Base-by-base conservation (phyloP, 208 protist genomes). In the Naegleria lovaniensis region DNA sequence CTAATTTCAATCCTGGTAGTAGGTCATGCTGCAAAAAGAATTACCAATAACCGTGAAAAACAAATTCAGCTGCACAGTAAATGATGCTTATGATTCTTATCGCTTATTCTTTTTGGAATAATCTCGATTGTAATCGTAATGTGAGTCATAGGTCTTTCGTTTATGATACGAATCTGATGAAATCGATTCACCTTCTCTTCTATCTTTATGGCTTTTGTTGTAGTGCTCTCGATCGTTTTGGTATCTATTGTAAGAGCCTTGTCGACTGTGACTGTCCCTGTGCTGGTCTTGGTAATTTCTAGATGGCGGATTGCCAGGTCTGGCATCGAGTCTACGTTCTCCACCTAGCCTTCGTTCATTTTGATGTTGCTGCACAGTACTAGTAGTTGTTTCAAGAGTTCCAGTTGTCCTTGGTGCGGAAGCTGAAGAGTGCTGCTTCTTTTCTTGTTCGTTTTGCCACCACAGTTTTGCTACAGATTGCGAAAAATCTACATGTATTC, bases 401-500 rank as follows among this genome's bases (percentile, higher is more conserved):
- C 58, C 22, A 29, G 58, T 1, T 79, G 5, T 36, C n/a, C 3
- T 79, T 79, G 19, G 5, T 16, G 19, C 1, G 67, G n/a, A 5
- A 33, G 33, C 16, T 38, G 19, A 36, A 19, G 7, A 0, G 11
- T 16, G 25, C 29, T 40, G 59, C 33, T 91, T 43, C 29, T 86
- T 41, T 36, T 89, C 90, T 39, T n/a, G 76, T 87, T 91, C 75
- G 43, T 59, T 88, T 55, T 83, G 40, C 33, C 25, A 52, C 95
- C 95, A 97, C 83, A 97, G 88, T 93, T 98, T 98, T 36, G 96
- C 94, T 52, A 99, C 96, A 13, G 96, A 98, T 94, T 99, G 98
- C 11, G 96, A 98, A 91, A 99, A 99, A 93, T 99, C 98, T 0
- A 99, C 98, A 90, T 99, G 95, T 91, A 99, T 99, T 84, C 98